phyloP scores from a whole-genome alignment of 768 basidiomycete genomes.

The Agaricus subrufescens region DNA sequence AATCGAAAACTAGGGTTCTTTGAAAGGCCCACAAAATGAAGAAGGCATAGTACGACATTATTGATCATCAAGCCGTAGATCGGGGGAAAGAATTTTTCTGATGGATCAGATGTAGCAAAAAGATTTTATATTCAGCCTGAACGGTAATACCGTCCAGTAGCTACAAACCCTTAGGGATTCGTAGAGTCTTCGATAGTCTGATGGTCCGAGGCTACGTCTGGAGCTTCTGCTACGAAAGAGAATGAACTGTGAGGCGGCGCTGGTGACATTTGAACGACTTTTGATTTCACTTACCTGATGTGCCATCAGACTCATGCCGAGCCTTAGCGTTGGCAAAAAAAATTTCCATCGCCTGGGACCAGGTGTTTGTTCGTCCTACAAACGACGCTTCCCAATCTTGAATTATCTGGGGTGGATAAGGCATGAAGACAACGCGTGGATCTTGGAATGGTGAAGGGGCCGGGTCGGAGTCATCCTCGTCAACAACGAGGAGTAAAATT shows the following conservation, averaged over 20 bases:
- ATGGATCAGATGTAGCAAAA: too few relatives aligned
- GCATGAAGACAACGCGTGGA: conserved; percentile 26
- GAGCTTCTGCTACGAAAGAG: background rate
- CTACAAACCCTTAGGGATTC: too few relatives aligned
- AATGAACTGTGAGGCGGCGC: background rate
- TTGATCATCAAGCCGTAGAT: too few relatives aligned
- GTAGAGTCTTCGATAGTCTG: too few relatives aligned
- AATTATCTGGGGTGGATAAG: conserved; percentile 24
- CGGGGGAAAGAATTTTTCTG: too few relatives aligned
- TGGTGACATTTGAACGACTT: background rate
- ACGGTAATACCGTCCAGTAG: too few relatives aligned
- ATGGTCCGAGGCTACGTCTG: too few relatives aligned
- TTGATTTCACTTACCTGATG: background rate
- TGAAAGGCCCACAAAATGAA: too few relatives aligned
- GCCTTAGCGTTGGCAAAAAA: conserved; percentile 11
- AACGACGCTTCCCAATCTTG: conserved; percentile 31
- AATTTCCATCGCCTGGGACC: conserved; percentile 28
- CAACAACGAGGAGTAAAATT: conserved; percentile 23
- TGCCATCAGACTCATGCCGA: background rate
- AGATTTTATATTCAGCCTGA: too few relatives aligned
- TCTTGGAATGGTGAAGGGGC: conserved; percentile 18
- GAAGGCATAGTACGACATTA: too few relatives aligned
- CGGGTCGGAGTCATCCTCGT: conserved; percentile 21
- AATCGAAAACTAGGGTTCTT: too few relatives aligned
- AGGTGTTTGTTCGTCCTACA: conserved; percentile 20